Base-by-base conservation (phyloP, 495 filamentous ascomycete species). In the Hypoxylon subgilvum region DNA sequence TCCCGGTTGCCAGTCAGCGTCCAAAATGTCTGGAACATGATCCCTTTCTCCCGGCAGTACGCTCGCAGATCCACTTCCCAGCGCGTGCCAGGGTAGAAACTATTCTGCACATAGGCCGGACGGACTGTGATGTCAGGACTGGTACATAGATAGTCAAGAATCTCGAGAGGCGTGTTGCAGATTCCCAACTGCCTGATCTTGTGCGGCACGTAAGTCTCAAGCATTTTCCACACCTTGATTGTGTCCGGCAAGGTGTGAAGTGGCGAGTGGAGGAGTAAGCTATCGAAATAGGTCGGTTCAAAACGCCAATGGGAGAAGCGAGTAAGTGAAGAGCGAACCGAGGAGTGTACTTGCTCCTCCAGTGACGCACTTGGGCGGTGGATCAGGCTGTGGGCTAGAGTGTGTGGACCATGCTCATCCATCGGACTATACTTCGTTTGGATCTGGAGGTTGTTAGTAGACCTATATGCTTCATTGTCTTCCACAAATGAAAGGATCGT, bases 341-440 rank as follows among this genome's bases (percentile, higher is more conserved):
- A 90, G 18, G 81, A 71, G 54, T 81, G 79, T 16, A 93, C 80
- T 67, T 91, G 87, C 4, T 85, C 22, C 69, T 75, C 54, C 85
- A 78, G 31, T 74, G 77, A 42, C 55, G 73, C 49, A 65, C 71
- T n/a, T 71, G 66, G 62, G 80, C 72, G 69, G 86, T 90, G 65
- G 1, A 86, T n/a, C 70, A 65, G 62, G 80, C 72, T 69, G 86
- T 90, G 65, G 1, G 86, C 88, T 73, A 84, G 76, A 53, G 82
- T 79, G 18, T 77, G 66, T 3, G 70, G 75, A 43, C 86, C 80
- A 62, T 91, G 88, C 10, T 82, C 82, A 30, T 73, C 73, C 12
- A 80, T 54, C 1, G 87, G 77, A 4, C 88, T 89, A 72, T 85
- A 92, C 69, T 94, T 94, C 7, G 90, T 91, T 82, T 95, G 90